phyloP scores from a whole-genome alignment of 164 flowering plant species.

The Berberis vulgaris region DNA sequence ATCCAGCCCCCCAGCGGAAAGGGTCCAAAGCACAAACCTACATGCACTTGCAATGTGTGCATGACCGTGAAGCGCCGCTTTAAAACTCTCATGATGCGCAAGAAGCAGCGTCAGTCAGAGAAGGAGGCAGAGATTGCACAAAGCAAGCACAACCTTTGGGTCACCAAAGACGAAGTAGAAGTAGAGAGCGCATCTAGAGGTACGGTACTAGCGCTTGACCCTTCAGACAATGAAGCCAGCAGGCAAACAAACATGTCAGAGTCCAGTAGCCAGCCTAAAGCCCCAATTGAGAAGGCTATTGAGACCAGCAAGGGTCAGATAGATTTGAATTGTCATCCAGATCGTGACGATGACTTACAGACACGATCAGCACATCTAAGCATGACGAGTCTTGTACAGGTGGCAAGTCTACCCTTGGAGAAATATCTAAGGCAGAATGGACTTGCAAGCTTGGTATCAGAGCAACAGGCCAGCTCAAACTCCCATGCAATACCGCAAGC shows the following conservation, averaged over 20 bases:
- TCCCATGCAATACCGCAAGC: slow-evolving; percentile 28
- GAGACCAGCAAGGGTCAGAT: slow-evolving; percentile 35
- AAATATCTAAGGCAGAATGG: slow-evolving; percentile 70
- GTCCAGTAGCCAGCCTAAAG: slow-evolving; percentile 23
- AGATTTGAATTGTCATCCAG: slow-evolving; percentile 68
- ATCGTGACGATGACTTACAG: slow-evolving; percentile 37
- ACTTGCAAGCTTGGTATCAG: slow-evolving; percentile 51
- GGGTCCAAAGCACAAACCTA: slow-evolving; percentile 75
- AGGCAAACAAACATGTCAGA: slow-evolving; percentile 26
- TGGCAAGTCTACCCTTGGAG: slow-evolving; percentile 66
- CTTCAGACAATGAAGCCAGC: slow-evolving; percentile 24
- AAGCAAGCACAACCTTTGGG: slow-evolving; percentile 32
- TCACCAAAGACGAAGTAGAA: slow-evolving; percentile 39
- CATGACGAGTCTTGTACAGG: slow-evolving; percentile 68
- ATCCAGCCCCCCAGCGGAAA: slow-evolving; percentile 99
- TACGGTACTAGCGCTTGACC: slow-evolving; percentile 15
- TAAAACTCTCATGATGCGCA: slow-evolving; percentile 64
- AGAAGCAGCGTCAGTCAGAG: slow-evolving; percentile 58
- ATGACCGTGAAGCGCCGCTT: slow-evolving; percentile 61
- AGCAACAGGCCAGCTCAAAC: slow-evolving; percentile 39
- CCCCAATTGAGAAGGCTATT: slow-evolving; percentile 12
- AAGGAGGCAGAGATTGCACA: slow-evolving; percentile 70
- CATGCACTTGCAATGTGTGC: slow-evolving; percentile 56
- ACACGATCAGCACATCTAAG: slow-evolving; percentile 31
- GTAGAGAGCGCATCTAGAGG: slow-evolving; percentile 36